These are phyloP conservation scores for Pseudogymnoascus sp. DNA, from an alignment of 2,329 filamentous ascomycete species.

Conservation along the genomic window DNA sequence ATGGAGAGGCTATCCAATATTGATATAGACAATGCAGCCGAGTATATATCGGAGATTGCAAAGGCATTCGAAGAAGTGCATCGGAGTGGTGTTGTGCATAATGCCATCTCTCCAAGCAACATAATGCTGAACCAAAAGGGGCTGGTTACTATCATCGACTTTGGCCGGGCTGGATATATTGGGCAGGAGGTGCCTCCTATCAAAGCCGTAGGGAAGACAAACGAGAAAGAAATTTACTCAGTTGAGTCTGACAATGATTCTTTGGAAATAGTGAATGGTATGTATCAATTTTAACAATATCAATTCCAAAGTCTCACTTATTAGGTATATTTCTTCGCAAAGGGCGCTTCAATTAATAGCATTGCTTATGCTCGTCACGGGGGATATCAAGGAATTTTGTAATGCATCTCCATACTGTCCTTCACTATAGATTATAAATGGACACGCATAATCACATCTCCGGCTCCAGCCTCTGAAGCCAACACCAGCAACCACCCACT, in stretches of 20 bases:
- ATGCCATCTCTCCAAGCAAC: background rate
- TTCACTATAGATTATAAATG: too few relatives aligned
- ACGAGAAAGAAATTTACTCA: background rate
- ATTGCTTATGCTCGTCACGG: too few relatives aligned
- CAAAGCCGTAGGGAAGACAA: too few relatives aligned
- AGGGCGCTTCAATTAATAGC: too few relatives aligned
- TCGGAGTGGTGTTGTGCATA: background rate
- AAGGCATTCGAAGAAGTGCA: background rate
- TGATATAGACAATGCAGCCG: background rate
- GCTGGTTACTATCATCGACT: background rate
- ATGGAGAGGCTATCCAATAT: background rate
- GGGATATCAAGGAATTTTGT: too few relatives aligned
- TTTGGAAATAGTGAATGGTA: background rate
- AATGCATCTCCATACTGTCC: too few relatives aligned
- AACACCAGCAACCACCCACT: background rate
- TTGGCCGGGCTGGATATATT: background rate
- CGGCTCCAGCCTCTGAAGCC: background rate
- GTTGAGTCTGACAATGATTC: background rate
- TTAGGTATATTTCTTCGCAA: too few relatives aligned
- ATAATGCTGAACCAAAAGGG: background rate
- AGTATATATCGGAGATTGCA: background rate
- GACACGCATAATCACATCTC: background rate
- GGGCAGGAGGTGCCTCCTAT: background rate
- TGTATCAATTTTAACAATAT: background rate
- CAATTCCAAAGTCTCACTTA: too few relatives aligned